phyloP scores from a whole-genome alignment of 768 basidiomycete species.

The Auriculariales sp. region DNA sequence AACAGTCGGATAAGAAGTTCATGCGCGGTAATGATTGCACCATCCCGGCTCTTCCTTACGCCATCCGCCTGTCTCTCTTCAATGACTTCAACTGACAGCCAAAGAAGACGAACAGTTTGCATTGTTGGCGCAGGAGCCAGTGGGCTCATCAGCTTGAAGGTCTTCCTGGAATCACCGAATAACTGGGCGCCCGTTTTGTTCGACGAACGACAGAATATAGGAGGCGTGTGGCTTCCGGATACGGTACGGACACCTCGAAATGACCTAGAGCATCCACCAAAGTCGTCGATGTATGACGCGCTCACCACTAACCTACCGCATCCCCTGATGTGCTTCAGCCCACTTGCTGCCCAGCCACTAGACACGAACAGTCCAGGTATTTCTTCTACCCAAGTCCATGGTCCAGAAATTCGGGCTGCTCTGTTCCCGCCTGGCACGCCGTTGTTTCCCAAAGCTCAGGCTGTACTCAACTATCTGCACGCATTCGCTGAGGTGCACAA shows the following conservation, averaged over 20 bases:
- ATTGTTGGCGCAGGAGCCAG: constrained; percentile 67
- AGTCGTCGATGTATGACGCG: constrained; percentile 64
- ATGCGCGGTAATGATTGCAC: too few species aligned
- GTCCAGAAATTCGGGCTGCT: too few species aligned
- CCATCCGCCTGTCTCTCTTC: too few species aligned
- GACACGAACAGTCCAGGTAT: too few species aligned
- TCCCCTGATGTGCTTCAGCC: constrained; percentile 55
- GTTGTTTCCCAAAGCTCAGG: constrained; percentile 46
- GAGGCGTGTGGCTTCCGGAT: constrained; percentile 64
- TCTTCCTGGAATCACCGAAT: constrained; percentile 43
- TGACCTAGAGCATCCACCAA: constrained; percentile 26
- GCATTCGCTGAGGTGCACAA: constrained; percentile 48
- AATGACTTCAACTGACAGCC: too few species aligned
- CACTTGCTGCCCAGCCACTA: too few species aligned
- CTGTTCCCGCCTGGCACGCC: constrained; percentile 56
- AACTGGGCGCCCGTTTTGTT: constrained; percentile 54
- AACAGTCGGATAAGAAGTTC: too few species aligned
- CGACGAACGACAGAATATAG: constrained; percentile 50
- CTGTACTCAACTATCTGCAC: constrained; percentile 55
- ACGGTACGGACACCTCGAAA: constrained; percentile 20
- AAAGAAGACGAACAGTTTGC: too few species aligned
- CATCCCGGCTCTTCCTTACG: too few species aligned
- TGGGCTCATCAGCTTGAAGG: constrained; percentile 57
- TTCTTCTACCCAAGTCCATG: too few species aligned
- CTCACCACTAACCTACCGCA: constrained; percentile 75